Percentiles rank a stretch among this genome's conserved stretches.
These are phyloP conservation scores for Laburnicola sp. DNA, from an alignment of 2,329 filamentous ascomycete genomes.

Conservation along the genomic window DNA sequence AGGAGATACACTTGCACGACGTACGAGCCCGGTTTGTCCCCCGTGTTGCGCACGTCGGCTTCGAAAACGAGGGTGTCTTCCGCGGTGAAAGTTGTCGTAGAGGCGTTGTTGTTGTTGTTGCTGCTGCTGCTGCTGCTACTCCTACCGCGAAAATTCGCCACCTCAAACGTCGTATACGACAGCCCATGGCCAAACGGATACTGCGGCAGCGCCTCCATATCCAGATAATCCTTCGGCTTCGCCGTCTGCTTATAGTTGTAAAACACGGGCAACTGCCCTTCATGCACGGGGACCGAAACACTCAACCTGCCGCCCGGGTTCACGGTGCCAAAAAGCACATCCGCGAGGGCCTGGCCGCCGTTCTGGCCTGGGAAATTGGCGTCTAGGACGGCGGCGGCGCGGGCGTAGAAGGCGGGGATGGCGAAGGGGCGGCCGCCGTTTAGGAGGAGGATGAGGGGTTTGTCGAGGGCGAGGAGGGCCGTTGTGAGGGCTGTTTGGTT, in stretches of 20 bases:
- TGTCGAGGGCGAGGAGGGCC: slow-evolving; percentile 45
- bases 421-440: slow-evolving; percentile 50
- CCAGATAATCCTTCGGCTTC: slow-evolving; percentile 64
- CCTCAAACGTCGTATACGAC: slow-evolving; percentile 65
- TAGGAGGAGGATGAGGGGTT: slow-evolving; percentile 49
- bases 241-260: slow-evolving; percentile 62
- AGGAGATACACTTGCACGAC: slow-evolving; percentile 50
- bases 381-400: slow-evolving; percentile 47
- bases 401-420: slow-evolving; percentile 45
- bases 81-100: slow-evolving; percentile 25
- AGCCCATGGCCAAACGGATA: slow-evolving; percentile 65
- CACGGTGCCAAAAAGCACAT: slow-evolving; percentile 69
- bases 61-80: slow-evolving; percentile 43
- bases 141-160: slow-evolving; percentile 30
- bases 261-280: slow-evolving; percentile 66
- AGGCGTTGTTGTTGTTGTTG: background rate
- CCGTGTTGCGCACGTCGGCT: slow-evolving; percentile 41
- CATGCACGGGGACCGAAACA: slow-evolving; percentile 62
- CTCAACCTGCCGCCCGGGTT: slow-evolving; percentile 74
- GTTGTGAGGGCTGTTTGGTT: slow-evolving; percentile 46
- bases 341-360: slow-evolving; percentile 74
- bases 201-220: slow-evolving; percentile 54
- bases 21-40: slow-evolving; percentile 42
- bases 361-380: slow-evolving; percentile 64
- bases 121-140: slow-evolving; percentile 21